Base-by-base conservation (phyloP, 345 rosid genomes). In the Leavenworthia alabamica region DNA sequence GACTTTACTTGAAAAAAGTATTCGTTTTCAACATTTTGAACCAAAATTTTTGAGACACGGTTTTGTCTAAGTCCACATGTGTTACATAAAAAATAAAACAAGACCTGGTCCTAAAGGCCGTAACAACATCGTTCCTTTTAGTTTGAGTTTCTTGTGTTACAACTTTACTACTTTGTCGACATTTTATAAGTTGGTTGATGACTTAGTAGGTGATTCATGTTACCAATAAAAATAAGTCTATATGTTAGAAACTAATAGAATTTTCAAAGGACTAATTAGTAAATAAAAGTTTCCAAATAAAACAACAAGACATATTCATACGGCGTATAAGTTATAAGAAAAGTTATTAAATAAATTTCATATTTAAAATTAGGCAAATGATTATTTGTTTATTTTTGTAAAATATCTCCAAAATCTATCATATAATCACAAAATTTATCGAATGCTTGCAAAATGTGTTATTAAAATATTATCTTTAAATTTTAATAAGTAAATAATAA, bases 1-100 rank as follows among this genome's bases (percentile, higher is more conserved):
- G 74, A 70, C 74, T 70, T 70, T 63, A 31, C 31, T 56, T 23
- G 47, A 31, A 41, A 48, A 63, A n/a, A n/a, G n/a, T n/a, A n/a
- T n/a, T n/a, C n/a, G 19, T 60, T 33, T 60, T 68, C 62, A 60
- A 60, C 47, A 36, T 33, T 17, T 68, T 60, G 62, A 60, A 51
- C 61, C 55, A 68, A 51, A n/a, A n/a, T n/a, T n/a, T n/a, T 12
- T 16, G 7, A 27, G 1, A 70, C 74, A 70, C 74, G 74, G 74
- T 70, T 70, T n/a, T 70, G 68, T 12, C 64, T 5, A 62, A 70
- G 74, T 62, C 74, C 68, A 46, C n/a, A n/a, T n/a, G n/a, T n/a
- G n/a, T n/a, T n/a, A n/a, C n/a, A n/a, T n/a, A 37, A 19, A 20
- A 20, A 27, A 53, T n/a, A n/a, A n/a, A n/a, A n/a, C n/a, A n/a